Evolutionary conservation across 1,284 basidiomycete genomes (phyloP).

Genomic region (Pterula multifida): DNA sequence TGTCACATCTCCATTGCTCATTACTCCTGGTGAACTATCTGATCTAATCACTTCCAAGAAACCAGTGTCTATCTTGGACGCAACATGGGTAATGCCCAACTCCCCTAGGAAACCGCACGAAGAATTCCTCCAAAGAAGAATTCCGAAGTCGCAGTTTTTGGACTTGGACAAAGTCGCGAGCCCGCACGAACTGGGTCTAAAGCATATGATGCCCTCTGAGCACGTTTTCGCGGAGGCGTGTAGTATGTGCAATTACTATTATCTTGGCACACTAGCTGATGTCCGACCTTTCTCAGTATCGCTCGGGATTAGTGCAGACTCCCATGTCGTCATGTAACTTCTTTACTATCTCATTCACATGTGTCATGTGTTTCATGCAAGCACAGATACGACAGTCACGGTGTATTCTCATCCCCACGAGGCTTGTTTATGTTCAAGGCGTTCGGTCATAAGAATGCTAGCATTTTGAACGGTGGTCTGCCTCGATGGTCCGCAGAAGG

Average conservation of each 20-base stretch:
- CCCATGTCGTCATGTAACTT: constrained; percentile 73
- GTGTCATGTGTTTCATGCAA: constrained; percentile 7
- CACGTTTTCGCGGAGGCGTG: constrained; percentile 72
- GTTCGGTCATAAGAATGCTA: constrained; percentile 78
- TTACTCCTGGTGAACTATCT: not conserved
- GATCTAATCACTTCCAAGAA: constrained; percentile 10
- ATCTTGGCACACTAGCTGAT: not conserved
- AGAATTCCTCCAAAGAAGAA: constrained; percentile 58
- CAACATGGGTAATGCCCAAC: constrained; percentile 85
- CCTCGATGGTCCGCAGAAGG: constrained; percentile 75
- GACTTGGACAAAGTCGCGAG: constrained; percentile 76
- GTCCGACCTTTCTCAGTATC: constrained; percentile 30
- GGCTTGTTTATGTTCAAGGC: constrained; percentile 88
- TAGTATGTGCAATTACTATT: constrained; percentile 34
- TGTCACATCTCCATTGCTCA: not conserved
- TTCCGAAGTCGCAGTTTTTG: constrained; percentile 69
- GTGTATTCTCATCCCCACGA: constrained; percentile 83
- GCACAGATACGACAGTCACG: constrained; percentile 72
- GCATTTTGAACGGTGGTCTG: constrained; percentile 82
- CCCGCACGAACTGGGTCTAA: constrained; percentile 60
- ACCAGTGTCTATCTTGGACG: constrained; percentile 53
- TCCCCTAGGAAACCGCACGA: constrained; percentile 48
- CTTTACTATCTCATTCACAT: constrained; percentile 7
- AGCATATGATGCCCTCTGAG: constrained; percentile 86
- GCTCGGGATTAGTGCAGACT: constrained; percentile 63